Evolutionary conservation across 306 rosid genomes (phyloP).

Genomic region (Corylus avellana): DNA sequence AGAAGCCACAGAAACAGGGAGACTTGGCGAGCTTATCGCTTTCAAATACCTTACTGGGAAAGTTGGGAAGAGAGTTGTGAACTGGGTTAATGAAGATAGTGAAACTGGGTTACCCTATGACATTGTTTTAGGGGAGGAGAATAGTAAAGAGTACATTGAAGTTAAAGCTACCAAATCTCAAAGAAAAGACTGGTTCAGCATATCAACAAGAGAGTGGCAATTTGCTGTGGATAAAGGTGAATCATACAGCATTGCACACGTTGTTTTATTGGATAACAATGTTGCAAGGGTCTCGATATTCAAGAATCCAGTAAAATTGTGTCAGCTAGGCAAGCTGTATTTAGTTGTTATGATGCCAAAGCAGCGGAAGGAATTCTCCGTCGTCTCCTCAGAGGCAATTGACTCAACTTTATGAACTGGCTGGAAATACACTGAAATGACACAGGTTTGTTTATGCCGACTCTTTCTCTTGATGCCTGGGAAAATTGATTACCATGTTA

Average conservation of each 20-base stretch:
- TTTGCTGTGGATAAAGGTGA: constrained; percentile 69
- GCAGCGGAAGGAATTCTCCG: constrained; percentile 43
- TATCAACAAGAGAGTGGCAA: constrained; percentile 77
- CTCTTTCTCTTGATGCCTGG: too few relatives aligned
- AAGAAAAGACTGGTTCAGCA: constrained; percentile 81
- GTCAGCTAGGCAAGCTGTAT: constrained; percentile 62
- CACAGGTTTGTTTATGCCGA: too few relatives aligned
- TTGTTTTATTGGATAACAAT: constrained; percentile 46
- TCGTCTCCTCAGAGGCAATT: background rate
- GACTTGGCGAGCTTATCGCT: constrained; percentile 74
- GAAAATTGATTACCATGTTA: too few relatives aligned
- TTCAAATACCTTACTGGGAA: constrained; percentile 53
- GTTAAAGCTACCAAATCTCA: constrained; percentile 76
- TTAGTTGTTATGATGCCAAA: constrained; percentile 66
- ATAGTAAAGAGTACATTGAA: constrained; percentile 61
- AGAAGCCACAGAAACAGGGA: constrained; percentile 59
- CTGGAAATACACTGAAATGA: too few relatives aligned
- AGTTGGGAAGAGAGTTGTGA: constrained; percentile 48
- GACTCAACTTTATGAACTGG: too few relatives aligned
- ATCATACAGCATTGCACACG: constrained; percentile 77
- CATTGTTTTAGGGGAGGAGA: constrained; percentile 47
- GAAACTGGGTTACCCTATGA: constrained; percentile 85
- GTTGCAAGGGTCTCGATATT: constrained; percentile 53
- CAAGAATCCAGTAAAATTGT: constrained; percentile 67
- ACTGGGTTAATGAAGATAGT: constrained; percentile 69